Evolutionary conservation across 1,284 basidiomycete species (phyloP).

Genomic region (Violaceomyces palustris): DNA sequence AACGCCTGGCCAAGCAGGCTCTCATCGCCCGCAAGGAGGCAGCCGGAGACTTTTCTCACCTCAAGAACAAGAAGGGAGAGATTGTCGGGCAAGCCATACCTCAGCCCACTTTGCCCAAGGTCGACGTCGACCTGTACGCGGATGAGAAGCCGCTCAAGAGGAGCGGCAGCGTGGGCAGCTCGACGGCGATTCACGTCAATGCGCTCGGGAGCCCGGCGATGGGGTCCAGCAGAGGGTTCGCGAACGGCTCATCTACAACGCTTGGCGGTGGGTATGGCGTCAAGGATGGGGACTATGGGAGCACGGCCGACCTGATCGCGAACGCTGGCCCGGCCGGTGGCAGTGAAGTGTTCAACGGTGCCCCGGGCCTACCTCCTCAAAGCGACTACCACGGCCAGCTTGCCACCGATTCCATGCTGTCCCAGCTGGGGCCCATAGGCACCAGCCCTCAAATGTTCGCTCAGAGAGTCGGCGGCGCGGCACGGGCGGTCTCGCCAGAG

Average conservation of each 20-base stretch:
- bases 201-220: conserved; percentile 7
- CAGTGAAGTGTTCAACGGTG: background rate
- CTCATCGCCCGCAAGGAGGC: conserved; percentile 85
- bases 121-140: conserved; percentile 75
- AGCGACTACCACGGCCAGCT: background rate
- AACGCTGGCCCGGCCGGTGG: conserved; percentile 33
- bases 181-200: conserved; percentile 12
- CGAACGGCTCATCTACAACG: background rate
- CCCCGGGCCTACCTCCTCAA: background rate
- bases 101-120: conserved; percentile 91
- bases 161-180: conserved; percentile 19
- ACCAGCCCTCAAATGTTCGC: conserved; percentile 37
- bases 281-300: conserved; percentile 23
- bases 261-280: conserved; percentile 11
- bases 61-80: conserved; percentile 89
- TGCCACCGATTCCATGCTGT: conserved; percentile 15
- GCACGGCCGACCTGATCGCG: conserved; percentile 27
- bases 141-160: conserved; percentile 57
- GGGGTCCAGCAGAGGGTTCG: no score
- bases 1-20: conserved; percentile 74
- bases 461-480: conserved; percentile 14
- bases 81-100: conserved; percentile 73
- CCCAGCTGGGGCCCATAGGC: conserved; percentile 38
- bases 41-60: conserved; percentile 77
- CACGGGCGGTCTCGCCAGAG: conserved; percentile 5